A percentile compares a stretch with the other conserved stretches of the same genome.
phyloP scores from a whole-genome alignment of 345 rosid species.

The Tarenaya hassleriana region DNA sequence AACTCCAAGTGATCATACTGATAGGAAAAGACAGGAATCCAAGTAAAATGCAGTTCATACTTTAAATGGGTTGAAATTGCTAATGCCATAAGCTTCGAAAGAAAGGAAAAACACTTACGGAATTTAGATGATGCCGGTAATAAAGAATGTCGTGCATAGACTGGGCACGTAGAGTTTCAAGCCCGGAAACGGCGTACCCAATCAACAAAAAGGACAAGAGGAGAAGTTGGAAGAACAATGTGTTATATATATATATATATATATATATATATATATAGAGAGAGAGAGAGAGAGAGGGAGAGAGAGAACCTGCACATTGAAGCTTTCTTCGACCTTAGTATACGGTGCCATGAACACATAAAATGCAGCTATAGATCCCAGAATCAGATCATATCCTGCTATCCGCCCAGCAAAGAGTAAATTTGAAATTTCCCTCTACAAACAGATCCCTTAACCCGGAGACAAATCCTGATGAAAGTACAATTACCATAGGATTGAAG shows the following conservation, averaged over 20 bases:
- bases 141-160: conserved; percentile 93
- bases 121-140: conserved; percentile 55
- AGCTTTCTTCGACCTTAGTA: conserved; percentile 99
- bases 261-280: too few species aligned
- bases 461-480: background rate
- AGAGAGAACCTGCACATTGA: conserved; percentile 65
- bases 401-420: background rate
- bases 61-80: background rate
- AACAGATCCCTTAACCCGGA: background rate
- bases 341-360: conserved; percentile 69
- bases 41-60: background rate
- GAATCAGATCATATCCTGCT: conserved; percentile 66
- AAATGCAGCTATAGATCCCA: conserved; percentile 75
- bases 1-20: conserved; percentile 97
- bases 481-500: conserved; percentile 40
- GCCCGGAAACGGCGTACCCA: background rate
- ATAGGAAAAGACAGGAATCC: conserved; percentile 3
- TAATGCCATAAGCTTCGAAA: background rate
- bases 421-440: background rate
- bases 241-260: too few species aligned
- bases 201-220: background rate
- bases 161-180: conserved; percentile 27
- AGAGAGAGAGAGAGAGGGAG: background rate
- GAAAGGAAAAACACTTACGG: conserved; percentile 39
- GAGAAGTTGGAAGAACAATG: too few species aligned